Evolutionary conservation across 2,329 filamentous ascomycete species (phyloP), one percentile per base, ranked within the genome.

Genomic region (Trichoderma brevicompactum): DNA sequence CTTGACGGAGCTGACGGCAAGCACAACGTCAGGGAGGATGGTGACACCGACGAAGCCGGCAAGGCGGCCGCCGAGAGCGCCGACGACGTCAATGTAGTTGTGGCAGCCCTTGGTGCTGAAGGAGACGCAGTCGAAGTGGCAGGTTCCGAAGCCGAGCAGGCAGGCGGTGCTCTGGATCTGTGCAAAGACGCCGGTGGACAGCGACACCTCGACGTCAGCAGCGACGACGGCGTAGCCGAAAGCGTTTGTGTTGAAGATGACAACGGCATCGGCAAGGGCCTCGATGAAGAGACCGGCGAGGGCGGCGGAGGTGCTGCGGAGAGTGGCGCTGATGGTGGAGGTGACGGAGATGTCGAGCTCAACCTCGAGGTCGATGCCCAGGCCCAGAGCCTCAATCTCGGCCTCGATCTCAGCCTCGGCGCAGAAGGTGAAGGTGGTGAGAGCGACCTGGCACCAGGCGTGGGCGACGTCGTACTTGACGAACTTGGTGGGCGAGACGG

Each of bases 51-150:
- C 65, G 48, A 76, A 69, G 40, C 71, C 74, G 46, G 68, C 67
- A 55, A 77, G 67, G 66, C 69, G 69, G 23, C 70, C 71, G 32
- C 69, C 68, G 9, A 64, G 66, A 4, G 41, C 46, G 49, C 69
- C 66, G 15, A 58, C 68, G 34, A 77, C 70, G 63, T 78, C 75
- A 46, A 78, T 70, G 72, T 74, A 74, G 75, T 79, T 79, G 69
- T 72, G 71, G 72, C 77, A 79, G 69, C 77, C 77, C 71, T 75
- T 72, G 70, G 73, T 69, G 71, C 73, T 76, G 71, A 75, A 77
- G 32, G 75, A 76, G 59, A 79, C 76, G 68, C 77, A 79, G 73
- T 79, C 77, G 64, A 72, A 74, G 67, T 73, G 70, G 72, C 76
- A 78, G 49, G 69, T 68, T 43, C 72, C 71, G 43, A 76, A 63